Base-by-base conservation (phyloP, 2,329 filamentous ascomycete genomes). In the Westerdykella sp. region DNA sequence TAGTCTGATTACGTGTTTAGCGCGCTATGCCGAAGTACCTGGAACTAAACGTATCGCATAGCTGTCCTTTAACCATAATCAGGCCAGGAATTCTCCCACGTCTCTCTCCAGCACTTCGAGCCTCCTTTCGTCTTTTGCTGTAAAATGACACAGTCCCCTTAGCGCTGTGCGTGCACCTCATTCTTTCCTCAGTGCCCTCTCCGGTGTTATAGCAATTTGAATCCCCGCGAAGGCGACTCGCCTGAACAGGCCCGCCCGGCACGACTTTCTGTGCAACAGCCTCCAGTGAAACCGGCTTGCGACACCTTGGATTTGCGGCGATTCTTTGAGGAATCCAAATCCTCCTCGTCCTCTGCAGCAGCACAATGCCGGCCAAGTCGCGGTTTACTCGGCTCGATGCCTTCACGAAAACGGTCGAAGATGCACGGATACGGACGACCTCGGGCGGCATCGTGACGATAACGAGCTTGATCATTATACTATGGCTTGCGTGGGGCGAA, bases 391-490 rank as follows among this genome's bases (percentile, higher is more conserved):
- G 85, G 79, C 87, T 98, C 52, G 93, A 98, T 71, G 93, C 93
- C 77, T 98, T 98, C 68, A 95, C 91, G 40, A 98, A 98, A 73
- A 98, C 93, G 11, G 93, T 98, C 57, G 93, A 98, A 69, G 93
- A 98, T 81, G 93, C 94, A 54, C 82, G 93, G 59, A 82, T 98
- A 65, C 85, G 94, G 60, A 98, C 93, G 25, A 96, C 90, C 6
- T 95, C 89, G 2, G 93, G 93, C 53, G 93, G 93, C 54, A 81
- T 98, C 56, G 88, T 98, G 60, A 98, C 93, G 43, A 89, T 98
- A 58, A 78, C 84, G 54, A 96, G 90, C 47, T 74, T 98, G 59
- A 67, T 98, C 40, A 79, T 96, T 41, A 88, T 98, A 42, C 64
- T 97, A 36, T 96, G 85, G 69, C 78, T 98, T 54, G 79, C 89